Evolutionary conservation across 805 yeast genomes (phyloP).

Genomic region (Monosporozyma solicola): DNA sequence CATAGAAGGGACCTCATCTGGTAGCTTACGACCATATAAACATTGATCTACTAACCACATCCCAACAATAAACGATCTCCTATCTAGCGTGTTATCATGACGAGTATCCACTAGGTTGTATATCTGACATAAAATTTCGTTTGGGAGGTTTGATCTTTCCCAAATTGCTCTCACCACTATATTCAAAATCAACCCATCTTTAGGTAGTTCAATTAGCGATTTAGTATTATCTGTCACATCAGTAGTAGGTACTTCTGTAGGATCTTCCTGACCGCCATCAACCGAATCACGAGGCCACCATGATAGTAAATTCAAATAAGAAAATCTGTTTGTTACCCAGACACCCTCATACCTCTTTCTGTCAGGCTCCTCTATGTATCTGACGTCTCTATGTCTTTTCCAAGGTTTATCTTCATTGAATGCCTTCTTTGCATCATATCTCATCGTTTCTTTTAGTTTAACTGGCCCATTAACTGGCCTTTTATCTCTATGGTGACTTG

Average conservation of each 20-base stretch:
- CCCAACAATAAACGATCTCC: slow-evolving; percentile 85
- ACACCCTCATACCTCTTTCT: slow-evolving; percentile 86
- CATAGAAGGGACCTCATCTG: slow-evolving; percentile 51
- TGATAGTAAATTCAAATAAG: slow-evolving; percentile 37
- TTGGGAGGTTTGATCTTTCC: slow-evolving; percentile 66
- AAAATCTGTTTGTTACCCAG: slow-evolving; percentile 83
- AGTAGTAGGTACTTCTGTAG: neutral
- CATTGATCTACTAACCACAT: slow-evolving; percentile 98
- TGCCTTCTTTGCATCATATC: slow-evolving; percentile 10
- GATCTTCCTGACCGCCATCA: neutral
- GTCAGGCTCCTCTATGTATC: slow-evolving; percentile 50
- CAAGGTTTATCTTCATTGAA: slow-evolving; percentile 91
- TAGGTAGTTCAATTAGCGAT: slow-evolving; percentile 12
- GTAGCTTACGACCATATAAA: slow-evolving; percentile 84
- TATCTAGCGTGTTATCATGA: slow-evolving; percentile 64
- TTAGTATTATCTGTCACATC: neutral
- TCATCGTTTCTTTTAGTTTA: slow-evolving; percentile 24
- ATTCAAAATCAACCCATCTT: slow-evolving; percentile 31
- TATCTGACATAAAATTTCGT: slow-evolving; percentile 47
- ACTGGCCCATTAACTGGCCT: neutral
- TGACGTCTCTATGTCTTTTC: slow-evolving; percentile 68
- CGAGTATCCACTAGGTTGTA: slow-evolving; percentile 66
- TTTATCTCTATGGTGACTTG: neutral
- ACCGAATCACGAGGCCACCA: slow-evolving; percentile 21
- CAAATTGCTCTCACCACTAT: slow-evolving; percentile 68